These are phyloP conservation scores for Mycena rosella DNA, from an alignment of 768 basidiomycete genomes.

Conservation along the genomic window DNA sequence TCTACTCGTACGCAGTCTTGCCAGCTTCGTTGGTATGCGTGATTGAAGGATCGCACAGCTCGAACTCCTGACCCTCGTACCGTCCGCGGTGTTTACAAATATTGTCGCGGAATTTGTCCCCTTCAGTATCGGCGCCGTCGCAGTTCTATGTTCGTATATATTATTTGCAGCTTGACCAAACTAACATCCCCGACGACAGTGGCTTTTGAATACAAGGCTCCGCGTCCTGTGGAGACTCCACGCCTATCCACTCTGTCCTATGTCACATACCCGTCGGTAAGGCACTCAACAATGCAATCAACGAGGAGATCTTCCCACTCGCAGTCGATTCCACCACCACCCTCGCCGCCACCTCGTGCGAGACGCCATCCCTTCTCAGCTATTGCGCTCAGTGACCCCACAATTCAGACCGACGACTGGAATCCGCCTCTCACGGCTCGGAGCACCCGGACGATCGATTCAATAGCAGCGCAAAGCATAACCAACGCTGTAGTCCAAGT, in stretches of 20 bases:
- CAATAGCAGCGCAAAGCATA: constrained; percentile 36
- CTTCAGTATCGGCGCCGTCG: constrained; percentile 54
- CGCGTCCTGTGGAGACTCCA: constrained; percentile 9
- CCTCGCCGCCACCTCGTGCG: background rate
- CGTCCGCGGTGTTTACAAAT: constrained; percentile 49
- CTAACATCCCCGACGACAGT: constrained; percentile 19
- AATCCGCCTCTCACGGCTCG: constrained; percentile 32
- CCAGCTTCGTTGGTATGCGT: background rate
- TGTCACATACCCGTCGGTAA: constrained; percentile 27
- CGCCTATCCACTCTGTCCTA: constrained; percentile 30
- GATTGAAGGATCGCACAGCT: constrained; percentile 36
- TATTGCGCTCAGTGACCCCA: constrained; percentile 28
- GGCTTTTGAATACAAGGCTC: constrained; percentile 30
- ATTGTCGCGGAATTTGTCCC: constrained; percentile 56
- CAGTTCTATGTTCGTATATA: constrained; percentile 54
- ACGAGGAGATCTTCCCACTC: constrained; percentile 13
- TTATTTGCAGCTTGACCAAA: background rate
- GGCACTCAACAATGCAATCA: constrained; percentile 9
- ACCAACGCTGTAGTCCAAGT: constrained; percentile 40
- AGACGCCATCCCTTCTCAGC: constrained; percentile 38
- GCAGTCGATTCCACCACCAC: constrained; percentile 19
- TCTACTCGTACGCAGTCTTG: constrained; percentile 42
- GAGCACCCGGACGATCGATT: constrained; percentile 41
- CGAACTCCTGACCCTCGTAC: constrained; percentile 56
- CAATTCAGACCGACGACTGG: constrained; percentile 30